Conservation (phyloP, 352 stramenopile genomes). For the Pythium phragmiticola region DNA sequence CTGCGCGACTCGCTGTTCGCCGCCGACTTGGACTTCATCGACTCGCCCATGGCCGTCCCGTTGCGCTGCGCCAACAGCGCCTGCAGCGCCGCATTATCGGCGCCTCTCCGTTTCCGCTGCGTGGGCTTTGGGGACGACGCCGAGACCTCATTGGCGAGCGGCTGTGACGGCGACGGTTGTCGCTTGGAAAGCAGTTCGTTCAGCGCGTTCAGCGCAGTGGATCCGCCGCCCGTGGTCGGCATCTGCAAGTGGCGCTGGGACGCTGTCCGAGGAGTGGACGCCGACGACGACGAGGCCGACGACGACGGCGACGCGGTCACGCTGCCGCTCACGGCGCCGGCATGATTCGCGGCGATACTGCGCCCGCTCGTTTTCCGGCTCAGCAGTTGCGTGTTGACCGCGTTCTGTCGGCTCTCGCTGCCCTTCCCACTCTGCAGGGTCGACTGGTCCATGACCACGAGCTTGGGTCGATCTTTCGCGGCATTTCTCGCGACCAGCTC, state of each 20-base stretch:
- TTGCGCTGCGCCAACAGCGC: conserved; percentile 21
- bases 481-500: conserved; percentile 43
- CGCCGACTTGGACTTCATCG: conserved; percentile 3
- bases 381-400: conserved; percentile 9
- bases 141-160: background rate
- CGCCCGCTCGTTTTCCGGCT: conserved; percentile 18
- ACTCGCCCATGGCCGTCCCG: background rate
- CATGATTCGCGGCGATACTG: background rate
- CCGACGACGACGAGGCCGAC: conserved; percentile 18
- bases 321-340: background rate
- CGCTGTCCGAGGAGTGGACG: conserved; percentile 11
- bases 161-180: conserved; percentile 17
- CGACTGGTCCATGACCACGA: conserved; percentile 33
- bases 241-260: conserved; percentile 12
- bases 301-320: conserved; percentile 15
- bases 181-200: conserved; percentile 22
- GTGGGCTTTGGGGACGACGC: conserved; percentile 2
- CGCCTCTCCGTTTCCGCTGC: conserved; percentile 7
- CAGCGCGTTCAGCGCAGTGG: conserved; percentile 16
- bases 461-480: conserved; percentile 20
- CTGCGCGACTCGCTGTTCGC: conserved; percentile 11
- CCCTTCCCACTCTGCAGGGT: conserved; percentile 18
- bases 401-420: conserved; percentile 9
- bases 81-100: conserved; percentile 22
- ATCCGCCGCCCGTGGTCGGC: background rate